Conservation (phyloP, 108 stramenopile species). For the Nannochloropsis gaditana region DNA sequence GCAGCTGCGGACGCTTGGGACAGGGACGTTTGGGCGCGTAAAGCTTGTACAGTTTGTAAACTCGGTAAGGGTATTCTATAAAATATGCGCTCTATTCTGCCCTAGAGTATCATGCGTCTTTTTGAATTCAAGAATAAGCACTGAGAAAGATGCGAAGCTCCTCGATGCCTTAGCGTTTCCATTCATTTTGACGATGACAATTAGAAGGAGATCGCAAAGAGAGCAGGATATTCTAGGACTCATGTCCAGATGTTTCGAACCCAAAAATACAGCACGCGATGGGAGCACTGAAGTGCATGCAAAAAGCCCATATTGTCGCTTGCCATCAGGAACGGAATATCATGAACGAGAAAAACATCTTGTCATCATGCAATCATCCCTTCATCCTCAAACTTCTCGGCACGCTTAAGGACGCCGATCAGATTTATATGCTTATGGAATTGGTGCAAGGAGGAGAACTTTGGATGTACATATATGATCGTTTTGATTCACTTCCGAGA, state of each 20-base stretch:
- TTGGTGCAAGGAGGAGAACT: conserved; percentile 63
- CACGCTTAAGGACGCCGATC: conserved; percentile 74
- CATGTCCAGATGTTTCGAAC: conserved; percentile 18
- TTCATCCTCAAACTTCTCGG: conserved; percentile 74
- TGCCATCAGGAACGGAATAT: conserved; percentile 93
- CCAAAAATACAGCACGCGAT: conserved; percentile 39
- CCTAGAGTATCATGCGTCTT: too few species aligned
- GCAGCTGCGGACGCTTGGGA: conserved; percentile 85
- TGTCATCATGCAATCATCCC: conserved; percentile 79
- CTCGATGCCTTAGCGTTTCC: too few species aligned
- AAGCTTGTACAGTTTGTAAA: conserved; percentile 82
- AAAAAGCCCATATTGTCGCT: conserved; percentile 90
- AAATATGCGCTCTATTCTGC: too few species aligned
- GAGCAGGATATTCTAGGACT: not conserved
- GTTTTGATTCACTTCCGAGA: conserved; percentile 29
- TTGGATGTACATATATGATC: conserved; percentile 56
- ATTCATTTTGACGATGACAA: too few species aligned
- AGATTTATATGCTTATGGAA: conserved; percentile 81
- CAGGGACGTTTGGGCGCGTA: conserved; percentile 96
- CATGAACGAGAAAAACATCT: conserved; percentile 85
- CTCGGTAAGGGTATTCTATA: too few species aligned
- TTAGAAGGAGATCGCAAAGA: not conserved
- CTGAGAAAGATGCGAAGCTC: not conserved
- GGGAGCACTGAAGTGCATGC: conserved; percentile 86
- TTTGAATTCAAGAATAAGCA: not conserved